Base-by-base conservation (phyloP, 495 filamentous ascomycete genomes). In the Stereocaulon alpinum region DNA sequence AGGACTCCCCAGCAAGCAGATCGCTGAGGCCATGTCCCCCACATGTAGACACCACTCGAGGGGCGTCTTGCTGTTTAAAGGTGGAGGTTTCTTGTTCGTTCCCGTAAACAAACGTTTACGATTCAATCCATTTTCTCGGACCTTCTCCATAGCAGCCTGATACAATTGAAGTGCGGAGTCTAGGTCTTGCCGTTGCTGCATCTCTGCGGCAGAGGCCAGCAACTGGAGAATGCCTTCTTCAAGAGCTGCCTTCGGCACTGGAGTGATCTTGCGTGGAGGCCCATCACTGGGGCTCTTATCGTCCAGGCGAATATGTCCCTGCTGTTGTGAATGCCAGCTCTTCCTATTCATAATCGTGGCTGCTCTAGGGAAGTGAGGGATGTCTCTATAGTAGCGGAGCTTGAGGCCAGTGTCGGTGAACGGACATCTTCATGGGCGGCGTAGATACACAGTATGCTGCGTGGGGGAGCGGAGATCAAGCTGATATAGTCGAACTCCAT, bases 121-220 rank as follows among this genome's bases (percentile, higher is more conserved):
- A 15, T 61, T 61, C 24, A 61, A 41, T 30, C 22, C 59, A 30
- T 61, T 40, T 0, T 41, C 51, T 27, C 45, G 56, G 32, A 61
- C 49, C 37, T 61, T 61, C n/a, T 55, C 52, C 32, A 61, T 61
- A 43, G 59, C 52, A 20, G 59, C 59, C 44, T 61, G 43, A 27
- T 61, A 61, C 20, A 61, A 52, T 41, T 61, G 59, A 10, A 61
- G 37, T 10, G 59, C 59, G 15, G 59, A 56, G n/a, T 49, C 52
- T 17, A 61, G 41, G 45, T 61, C 59, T 51, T 55, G 59, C 20
- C 51, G 52, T 49, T 61, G 59, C n/a, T 61, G 59, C 59, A 61
- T 56, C 34, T 61, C 59, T 32, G 59, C 59, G 14, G 59, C 59
- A 12, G 59, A 56, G 20, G 59, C 59, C 42, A 61, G 53, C 2